These are phyloP conservation scores for Calonectria henricotiae DNA, from an alignment of 2,329 filamentous ascomycete genomes.

Conservation along the genomic window DNA sequence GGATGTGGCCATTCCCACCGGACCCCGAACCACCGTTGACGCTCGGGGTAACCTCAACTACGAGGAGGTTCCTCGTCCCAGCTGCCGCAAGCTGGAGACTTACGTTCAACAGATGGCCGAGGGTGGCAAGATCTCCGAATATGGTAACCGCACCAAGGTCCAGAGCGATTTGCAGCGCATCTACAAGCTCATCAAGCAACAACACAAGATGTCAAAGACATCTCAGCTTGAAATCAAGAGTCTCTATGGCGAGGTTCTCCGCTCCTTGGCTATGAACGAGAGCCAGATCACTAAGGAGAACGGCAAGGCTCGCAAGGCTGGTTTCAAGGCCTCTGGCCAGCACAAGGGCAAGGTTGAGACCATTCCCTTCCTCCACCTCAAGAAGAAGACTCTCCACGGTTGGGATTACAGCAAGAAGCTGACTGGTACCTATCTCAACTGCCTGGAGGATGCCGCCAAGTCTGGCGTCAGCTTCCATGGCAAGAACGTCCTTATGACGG, in stretches of 20 bases:
- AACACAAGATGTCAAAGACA: slow-evolving; percentile 97
- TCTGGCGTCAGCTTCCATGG: slow-evolving; percentile 92
- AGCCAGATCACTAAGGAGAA: slow-evolving; percentile 94
- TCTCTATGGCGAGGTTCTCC: slow-evolving; percentile 93
- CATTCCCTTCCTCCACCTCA: slow-evolving; percentile 96
- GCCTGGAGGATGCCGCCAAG: slow-evolving; percentile 89
- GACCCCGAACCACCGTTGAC: slow-evolving; percentile 93
- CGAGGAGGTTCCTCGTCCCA: slow-evolving; percentile 87
- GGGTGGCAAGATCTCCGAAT: slow-evolving; percentile 98
- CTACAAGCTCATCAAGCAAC: slow-evolving; percentile 98
- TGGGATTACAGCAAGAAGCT: slow-evolving; percentile 99
- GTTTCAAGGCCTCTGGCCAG: slow-evolving; percentile 69
- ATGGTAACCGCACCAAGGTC: slow-evolving; percentile 97
- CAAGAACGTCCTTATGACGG: slow-evolving; percentile 98
- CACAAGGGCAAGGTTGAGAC: slow-evolving; percentile 95
- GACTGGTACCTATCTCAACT: slow-evolving; percentile 92
- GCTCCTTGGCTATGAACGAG: slow-evolving; percentile 97
- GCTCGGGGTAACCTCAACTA: slow-evolving; percentile 94
- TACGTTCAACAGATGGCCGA: slow-evolving; percentile 99
- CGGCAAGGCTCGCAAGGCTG: slow-evolving; percentile 74
- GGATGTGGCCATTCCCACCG: slow-evolving; percentile 93
- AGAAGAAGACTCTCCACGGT: slow-evolving; percentile 92
- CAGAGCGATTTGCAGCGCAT: slow-evolving; percentile 95
- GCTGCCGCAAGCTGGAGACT: slow-evolving; percentile 96
- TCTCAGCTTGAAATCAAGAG: slow-evolving; percentile 97